Evolutionary conservation across 2,329 filamentous ascomycete genomes (phyloP), one percentile per base, ranked within the genome.

Genomic region (Pestalotiopsis fici): DNA sequence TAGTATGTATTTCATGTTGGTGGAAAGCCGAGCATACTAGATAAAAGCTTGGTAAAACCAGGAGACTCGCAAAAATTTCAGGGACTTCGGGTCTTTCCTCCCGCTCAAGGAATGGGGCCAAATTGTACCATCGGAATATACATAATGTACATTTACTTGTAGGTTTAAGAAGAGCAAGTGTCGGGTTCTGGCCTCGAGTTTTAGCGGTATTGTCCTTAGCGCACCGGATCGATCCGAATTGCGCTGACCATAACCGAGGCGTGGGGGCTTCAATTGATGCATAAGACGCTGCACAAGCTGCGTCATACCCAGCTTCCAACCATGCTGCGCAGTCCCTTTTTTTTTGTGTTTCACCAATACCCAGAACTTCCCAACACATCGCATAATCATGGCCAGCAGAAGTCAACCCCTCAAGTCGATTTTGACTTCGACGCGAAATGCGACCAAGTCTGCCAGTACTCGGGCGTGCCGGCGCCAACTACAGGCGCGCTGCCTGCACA

Each of bases 401-500:
- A 66, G 57, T 23, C 39, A 61, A 12, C 25, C 56, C 4, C 25
- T 61, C 25, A 28, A 27, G 31, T 47, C 15, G 9, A 23, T 66
- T 11, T 13, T 66, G 11, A 12, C 55, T 18, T 54, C 55, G 12
- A 35, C 64, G 25, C 43, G 64, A 18, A 56, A 43, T 18, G 37
- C 18, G 55, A 21, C 18, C 15, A n/a, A 31, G 7, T 7, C n/a
- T 11, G 21, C 54, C 2, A 9, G 43, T 50, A 23, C 43, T 4
- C 64, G 50, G 21, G 27, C 39, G 21, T 28, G 65, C 59, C n/a
- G 27, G 12, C 59, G 21, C 13, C 59, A 64, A 25, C 4, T 27
- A 23, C 66, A 61, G 59, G n/a, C 66, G 21, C 70, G 76, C 66
- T 64, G 68, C 43, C 66, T 79, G 6, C 73, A 73, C 23, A 64